phyloP scores from a whole-genome alignment of 1,284 basidiomycete genomes.

The Violaceomyces palustris region DNA sequence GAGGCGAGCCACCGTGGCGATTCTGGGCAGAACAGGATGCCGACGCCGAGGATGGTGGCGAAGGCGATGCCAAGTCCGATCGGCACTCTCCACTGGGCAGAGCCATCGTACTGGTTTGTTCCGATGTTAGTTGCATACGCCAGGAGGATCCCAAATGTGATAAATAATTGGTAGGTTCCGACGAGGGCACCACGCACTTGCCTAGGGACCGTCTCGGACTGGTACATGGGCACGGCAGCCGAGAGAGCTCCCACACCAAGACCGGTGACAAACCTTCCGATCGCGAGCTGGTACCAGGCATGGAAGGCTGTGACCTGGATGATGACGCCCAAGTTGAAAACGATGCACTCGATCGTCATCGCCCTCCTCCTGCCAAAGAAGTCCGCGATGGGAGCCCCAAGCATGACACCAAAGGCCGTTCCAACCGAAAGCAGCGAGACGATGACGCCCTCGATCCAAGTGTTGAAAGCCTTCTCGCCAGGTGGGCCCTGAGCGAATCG shows the following conservation, averaged over 20 bases:
- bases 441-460: slow-evolving; percentile 59
- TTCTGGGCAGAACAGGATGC: slow-evolving; percentile 72
- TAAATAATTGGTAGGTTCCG: slow-evolving; percentile 60
- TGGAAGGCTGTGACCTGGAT: slow-evolving; percentile 55
- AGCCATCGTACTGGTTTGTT: slow-evolving; percentile 27
- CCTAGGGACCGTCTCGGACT: slow-evolving; percentile 70
- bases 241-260: slow-evolving; percentile 55
- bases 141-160: slow-evolving; percentile 63
- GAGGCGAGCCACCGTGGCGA: slow-evolving; percentile 65
- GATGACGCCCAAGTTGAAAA: slow-evolving; percentile 69
- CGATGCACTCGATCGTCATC: slow-evolving; percentile 64
- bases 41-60: slow-evolving; percentile 63
- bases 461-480: slow-evolving; percentile 26
- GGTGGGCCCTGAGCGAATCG: slow-evolving; percentile 58
- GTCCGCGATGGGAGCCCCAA: slow-evolving; percentile 59
- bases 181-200: slow-evolving; percentile 72
- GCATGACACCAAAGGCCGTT: slow-evolving; percentile 50
- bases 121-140: slow-evolving; percentile 59
- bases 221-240: slow-evolving; percentile 70
- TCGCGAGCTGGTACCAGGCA: slow-evolving; percentile 54
- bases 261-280: slow-evolving; percentile 66
- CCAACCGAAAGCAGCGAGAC: slow-evolving; percentile 61
- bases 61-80: slow-evolving; percentile 69
- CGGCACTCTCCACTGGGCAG: slow-evolving; percentile 64
- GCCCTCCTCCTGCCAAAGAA: slow-evolving; percentile 65